Percentiles rank a stretch among this genome's conserved stretches.
Evolutionary conservation across 306 rosid genomes (phyloP).

Genomic region (Lathyrus oleraceus): DNA sequence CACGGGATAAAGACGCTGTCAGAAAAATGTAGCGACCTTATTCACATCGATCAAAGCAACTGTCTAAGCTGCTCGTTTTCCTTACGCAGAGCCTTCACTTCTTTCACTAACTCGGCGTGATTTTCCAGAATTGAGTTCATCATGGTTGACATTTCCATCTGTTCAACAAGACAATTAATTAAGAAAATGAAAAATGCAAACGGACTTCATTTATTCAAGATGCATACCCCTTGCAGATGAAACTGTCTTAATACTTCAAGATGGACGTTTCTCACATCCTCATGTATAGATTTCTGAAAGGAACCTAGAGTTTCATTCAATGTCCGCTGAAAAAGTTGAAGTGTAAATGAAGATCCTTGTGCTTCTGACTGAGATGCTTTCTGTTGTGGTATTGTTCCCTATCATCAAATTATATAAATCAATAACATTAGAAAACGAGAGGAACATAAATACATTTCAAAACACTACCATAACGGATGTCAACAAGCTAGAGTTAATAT

Average conservation of each 20-base stretch:
- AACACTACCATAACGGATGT: not conserved
- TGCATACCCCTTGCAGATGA: slow-evolving; percentile 91
- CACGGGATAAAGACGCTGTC: slow-evolving; percentile 26
- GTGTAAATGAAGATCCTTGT: slow-evolving; percentile 85
- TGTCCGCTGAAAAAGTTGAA: slow-evolving; percentile 90
- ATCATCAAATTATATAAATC: slow-evolving; percentile 32
- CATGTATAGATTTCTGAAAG: slow-evolving; percentile 85
- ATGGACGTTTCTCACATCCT: slow-evolving; percentile 94
- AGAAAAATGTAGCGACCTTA: slow-evolving; percentile 21
- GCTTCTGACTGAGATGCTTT: slow-evolving; percentile 66
- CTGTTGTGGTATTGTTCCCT: slow-evolving; percentile 72
- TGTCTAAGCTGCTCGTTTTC: slow-evolving; percentile 90
- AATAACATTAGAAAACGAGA: slow-evolving; percentile 30
- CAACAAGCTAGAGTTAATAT: not conserved
- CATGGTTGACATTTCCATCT: slow-evolving; percentile 68
- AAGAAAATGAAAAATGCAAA: slow-evolving; percentile 26
- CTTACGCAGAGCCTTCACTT: slow-evolving; percentile 77
- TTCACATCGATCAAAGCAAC: slow-evolving; percentile 63
- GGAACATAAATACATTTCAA: slow-evolving; percentile 3
- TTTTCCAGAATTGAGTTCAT: slow-evolving; percentile 71
- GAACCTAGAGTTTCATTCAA: slow-evolving; percentile 84
- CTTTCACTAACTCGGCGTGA: slow-evolving; percentile 88
- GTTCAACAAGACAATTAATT: slow-evolving; percentile 35
- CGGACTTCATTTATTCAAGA: slow-evolving; percentile 9
- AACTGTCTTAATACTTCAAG: slow-evolving; percentile 89